Evolutionary conservation across 305 asterid species (phyloP).

Genomic region (Fraxinus ornus): DNA sequence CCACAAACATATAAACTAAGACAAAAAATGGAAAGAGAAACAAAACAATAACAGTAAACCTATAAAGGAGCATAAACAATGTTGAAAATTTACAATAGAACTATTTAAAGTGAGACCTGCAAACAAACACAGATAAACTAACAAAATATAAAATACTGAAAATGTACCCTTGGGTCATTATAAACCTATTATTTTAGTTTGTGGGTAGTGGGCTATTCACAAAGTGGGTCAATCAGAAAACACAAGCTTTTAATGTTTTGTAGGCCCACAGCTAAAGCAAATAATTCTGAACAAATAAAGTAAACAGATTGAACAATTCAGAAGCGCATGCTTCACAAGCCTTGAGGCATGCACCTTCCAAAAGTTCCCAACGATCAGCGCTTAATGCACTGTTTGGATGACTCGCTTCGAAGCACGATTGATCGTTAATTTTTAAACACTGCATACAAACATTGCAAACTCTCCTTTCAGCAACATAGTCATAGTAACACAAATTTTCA

Average conservation of each 20-base stretch:
- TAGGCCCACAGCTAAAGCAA: not conserved
- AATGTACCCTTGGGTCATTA: not conserved
- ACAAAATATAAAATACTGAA: not conserved
- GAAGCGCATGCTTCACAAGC: not conserved
- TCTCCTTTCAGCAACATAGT: slow-evolving; percentile 16
- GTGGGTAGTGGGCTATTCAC: not conserved
- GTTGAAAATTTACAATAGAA: not conserved
- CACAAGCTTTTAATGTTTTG: not conserved
- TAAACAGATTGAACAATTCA: not conserved
- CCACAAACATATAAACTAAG: not conserved
- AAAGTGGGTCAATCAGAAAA: not conserved
- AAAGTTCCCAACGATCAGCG: not conserved
- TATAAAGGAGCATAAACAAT: not conserved
- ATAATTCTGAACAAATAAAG: not conserved
- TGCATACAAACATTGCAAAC: slow-evolving; percentile 17
- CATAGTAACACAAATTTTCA: not conserved
- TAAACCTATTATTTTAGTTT: not conserved
- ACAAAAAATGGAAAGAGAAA: not conserved
- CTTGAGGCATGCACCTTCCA: not conserved
- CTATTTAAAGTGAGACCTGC: not conserved
- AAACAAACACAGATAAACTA: not conserved
- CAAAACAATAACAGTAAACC: not conserved
- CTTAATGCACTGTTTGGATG: not conserved
- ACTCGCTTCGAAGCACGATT: not conserved
- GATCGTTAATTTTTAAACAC: not conserved